Evolutionary conservation across 2,329 filamentous ascomycete genomes (phyloP), one percentile per base, ranked within the genome.

Genomic region (Penicillium hordei): DNA sequence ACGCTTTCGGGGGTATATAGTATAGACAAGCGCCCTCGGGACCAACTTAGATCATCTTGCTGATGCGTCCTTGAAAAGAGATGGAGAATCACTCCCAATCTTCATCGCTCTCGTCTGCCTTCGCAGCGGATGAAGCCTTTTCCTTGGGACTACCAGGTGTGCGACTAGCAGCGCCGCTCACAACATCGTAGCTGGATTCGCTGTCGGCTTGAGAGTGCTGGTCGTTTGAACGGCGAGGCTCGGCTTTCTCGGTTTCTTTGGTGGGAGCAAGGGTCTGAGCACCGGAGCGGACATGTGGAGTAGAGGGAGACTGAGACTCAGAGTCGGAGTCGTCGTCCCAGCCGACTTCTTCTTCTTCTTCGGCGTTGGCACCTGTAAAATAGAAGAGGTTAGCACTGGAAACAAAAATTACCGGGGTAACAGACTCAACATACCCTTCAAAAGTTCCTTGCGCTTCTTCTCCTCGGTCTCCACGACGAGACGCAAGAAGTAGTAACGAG

Each of bases 391-490:
- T 48, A 61, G 50, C 23, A 48, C 33, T 23, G 8, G 25, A 6
- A 40, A 52, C 12, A 34, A 10, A 59, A 25, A 17, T 36, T 34
- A 12, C 19, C 45, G 9, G 27, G 13, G 36, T 21, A 12, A 43
- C 13, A 19, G 31, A 36, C n/a, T 36, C 46, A 58, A 75, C 83
- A 62, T 80, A 96, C 93, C 93, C 77, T 96, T 95, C 23, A 99
- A 80, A 56, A 99, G 83, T 74, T 99, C 94, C 67, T 89, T 87
- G 73, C 94, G 83, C 74, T 91, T 87, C 69, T 89, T 87, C 78
- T 99, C 94, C 57, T 96, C 93, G 27, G 90, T 93, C 79, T 97
- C 93, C 62, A 99, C 89, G 17, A 94, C 91, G 70, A 95, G 89
- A 68, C 93, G 84, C 62, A 97, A 78, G 79, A 96, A 99, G 74